Evolutionary conservation across 495 filamentous ascomycete genomes (phyloP).

Genomic region (Penicillium egyptiacum): DNA sequence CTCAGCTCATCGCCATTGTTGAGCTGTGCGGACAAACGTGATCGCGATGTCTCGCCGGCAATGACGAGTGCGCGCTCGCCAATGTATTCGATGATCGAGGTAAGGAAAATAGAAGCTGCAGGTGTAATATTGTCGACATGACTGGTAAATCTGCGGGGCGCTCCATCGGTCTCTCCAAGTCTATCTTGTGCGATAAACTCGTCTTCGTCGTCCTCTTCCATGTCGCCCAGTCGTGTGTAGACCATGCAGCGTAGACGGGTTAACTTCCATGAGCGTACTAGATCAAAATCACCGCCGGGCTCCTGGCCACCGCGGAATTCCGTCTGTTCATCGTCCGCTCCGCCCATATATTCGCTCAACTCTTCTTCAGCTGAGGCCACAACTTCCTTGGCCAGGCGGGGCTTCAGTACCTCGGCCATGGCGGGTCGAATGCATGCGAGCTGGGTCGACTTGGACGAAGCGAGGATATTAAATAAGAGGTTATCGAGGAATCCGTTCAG

Average conservation of each 20-base stretch:
- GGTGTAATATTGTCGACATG: slow-evolving; percentile 76
- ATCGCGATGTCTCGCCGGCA: slow-evolving; percentile 85
- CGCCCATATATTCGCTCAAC: slow-evolving; percentile 80
- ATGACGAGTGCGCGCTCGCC: slow-evolving; percentile 86
- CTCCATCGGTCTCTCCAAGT: slow-evolving; percentile 51
- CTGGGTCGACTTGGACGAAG: slow-evolving; percentile 76
- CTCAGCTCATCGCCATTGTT: slow-evolving; percentile 25
- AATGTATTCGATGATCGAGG: slow-evolving; percentile 89
- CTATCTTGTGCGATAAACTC: slow-evolving; percentile 73
- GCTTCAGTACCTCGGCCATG: slow-evolving; percentile 83
- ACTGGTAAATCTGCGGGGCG: slow-evolving; percentile 54
- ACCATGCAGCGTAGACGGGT: slow-evolving; percentile 95
- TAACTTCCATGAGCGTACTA: slow-evolving; percentile 86
- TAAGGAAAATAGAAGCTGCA: slow-evolving; percentile 92
- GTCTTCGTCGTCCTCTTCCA: slow-evolving; percentile 98
- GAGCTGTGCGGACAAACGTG: slow-evolving; percentile 54
- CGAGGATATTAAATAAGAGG: slow-evolving; percentile 83
- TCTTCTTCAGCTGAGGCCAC: slow-evolving; percentile 89
- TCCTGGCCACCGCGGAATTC: slow-evolving; percentile 55
- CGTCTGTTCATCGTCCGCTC: slow-evolving; percentile 67
- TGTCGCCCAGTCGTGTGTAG: slow-evolving; percentile 91
- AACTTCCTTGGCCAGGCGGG: slow-evolving; percentile 82
- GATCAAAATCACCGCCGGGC: slow-evolving; percentile 67
- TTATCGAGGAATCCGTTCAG: slow-evolving; percentile 95
- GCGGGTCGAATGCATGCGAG: slow-evolving; percentile 76